These are phyloP conservation scores for Strigomonas galati DNA, from an alignment of 208 protist genomes.

Conservation along the genomic window DNA sequence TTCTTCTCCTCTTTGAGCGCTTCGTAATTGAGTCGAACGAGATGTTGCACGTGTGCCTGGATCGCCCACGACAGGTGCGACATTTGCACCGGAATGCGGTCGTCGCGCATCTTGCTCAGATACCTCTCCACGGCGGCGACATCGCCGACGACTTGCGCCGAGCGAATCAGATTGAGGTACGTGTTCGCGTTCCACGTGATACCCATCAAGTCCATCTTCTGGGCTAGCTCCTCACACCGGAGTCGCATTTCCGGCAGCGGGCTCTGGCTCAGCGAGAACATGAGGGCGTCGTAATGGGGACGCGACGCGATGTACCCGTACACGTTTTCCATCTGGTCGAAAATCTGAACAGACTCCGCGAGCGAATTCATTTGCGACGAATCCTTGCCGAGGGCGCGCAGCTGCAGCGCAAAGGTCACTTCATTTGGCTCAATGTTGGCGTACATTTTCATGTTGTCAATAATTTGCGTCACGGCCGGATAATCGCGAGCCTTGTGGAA, in stretches of 20 bases:
- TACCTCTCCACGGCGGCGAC: slow-evolving; percentile 71
- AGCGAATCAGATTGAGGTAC: slow-evolving; percentile 82
- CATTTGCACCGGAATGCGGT: slow-evolving; percentile 55
- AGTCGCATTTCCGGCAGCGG: slow-evolving; percentile 77
- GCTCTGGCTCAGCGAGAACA: slow-evolving; percentile 80
- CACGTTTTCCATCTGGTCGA: slow-evolving; percentile 91
- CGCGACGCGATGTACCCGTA: slow-evolving; percentile 85
- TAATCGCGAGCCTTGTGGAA: slow-evolving; percentile 86
- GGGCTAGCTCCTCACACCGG: slow-evolving; percentile 78
- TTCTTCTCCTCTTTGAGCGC: slow-evolving; percentile 50
- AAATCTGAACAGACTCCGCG: slow-evolving; percentile 80
- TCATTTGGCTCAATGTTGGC: slow-evolving; percentile 91
- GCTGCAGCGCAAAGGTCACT: slow-evolving; percentile 76
- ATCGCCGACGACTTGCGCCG: slow-evolving; percentile 80
- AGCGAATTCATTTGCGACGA: slow-evolving; percentile 69
- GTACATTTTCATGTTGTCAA: slow-evolving; percentile 92
- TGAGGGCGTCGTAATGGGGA: slow-evolving; percentile 82
- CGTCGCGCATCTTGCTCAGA: slow-evolving; percentile 78
- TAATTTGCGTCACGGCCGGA: slow-evolving; percentile 72
- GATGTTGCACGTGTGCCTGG: slow-evolving; percentile 72
- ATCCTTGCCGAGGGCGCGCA: slow-evolving; percentile 76
- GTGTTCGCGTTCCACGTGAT: slow-evolving; percentile 82
- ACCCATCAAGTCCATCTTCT: slow-evolving; percentile 90
- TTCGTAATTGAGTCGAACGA: slow-evolving; percentile 74
- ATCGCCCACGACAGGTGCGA: slow-evolving; percentile 79